Base-by-base conservation (phyloP, 768 basidiomycete genomes). In the Trametes cubensis region DNA sequence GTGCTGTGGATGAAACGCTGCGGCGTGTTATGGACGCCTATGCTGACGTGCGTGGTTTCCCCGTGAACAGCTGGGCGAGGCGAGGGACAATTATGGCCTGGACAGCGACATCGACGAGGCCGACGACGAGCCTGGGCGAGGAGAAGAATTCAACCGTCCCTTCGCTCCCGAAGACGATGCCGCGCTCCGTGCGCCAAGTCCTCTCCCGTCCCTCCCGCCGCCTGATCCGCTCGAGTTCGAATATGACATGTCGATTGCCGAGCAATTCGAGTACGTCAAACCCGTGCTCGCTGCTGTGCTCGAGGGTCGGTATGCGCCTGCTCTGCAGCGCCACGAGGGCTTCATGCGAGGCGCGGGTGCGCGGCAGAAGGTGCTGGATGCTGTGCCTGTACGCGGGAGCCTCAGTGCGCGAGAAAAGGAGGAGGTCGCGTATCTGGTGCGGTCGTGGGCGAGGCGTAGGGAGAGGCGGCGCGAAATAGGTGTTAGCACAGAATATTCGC, bases 261-360 rank as follows among this genome's bases (percentile, higher is more conserved):
- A 82, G 41, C 89, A 92, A 65, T 83, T 93, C 58, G 80, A 75
- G 13, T 90, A 89, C 67, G 78, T 82, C 26, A 90, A 87, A 62
- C 84, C 84, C 1, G 77, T 91, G 15, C 74, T 93, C 45, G 73
- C 68, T 25, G 86, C 85, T 1, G 81, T 91, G 34, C 71, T 92
- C 38, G 80, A 79, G 38, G 81, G 81, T 34, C 66, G 70, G 34
- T 92, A 88, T 69, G 62, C 58, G 1, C 90, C 91, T 1, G 82
- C 83, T 2, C 68, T 63, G 58, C 66, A 66, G 26, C 78, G 78
- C 23, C 85, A 90, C 63, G 74, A 76, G 6, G 71, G 70, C 0
- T 92, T 87, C 65, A 80, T 92, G 70, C 79, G 75, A 56, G 88
- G 88, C 13, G 87, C 85, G 0, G 71, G 74, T 3, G 77, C 76